Conservation (phyloP, 352 stramenopile species). For the Globisporangium abappressorium region DNA sequence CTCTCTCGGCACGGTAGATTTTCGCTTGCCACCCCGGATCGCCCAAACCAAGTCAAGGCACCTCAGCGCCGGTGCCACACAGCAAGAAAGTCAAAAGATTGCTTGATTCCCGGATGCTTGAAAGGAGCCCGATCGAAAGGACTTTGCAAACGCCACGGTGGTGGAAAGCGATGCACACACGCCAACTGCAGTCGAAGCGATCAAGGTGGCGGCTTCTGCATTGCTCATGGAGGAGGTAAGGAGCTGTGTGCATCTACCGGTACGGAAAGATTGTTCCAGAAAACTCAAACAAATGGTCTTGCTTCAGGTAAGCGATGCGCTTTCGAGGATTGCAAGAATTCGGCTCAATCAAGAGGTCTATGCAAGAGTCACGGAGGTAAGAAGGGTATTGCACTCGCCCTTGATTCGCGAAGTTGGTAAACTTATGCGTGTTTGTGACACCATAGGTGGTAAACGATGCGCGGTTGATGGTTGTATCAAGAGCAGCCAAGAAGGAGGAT, state of each 20-base stretch:
- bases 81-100: constrained; percentile 66
- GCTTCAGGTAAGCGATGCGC: constrained; percentile 62
- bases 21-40: constrained; percentile 33
- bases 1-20: constrained; percentile 24
- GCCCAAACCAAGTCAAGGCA: neutral
- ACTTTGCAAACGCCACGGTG: constrained; percentile 83
- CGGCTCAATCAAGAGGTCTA: constrained; percentile 71
- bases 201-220: constrained; percentile 83
- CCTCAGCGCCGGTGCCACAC: constrained; percentile 30
- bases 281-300: neutral
- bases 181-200: constrained; percentile 63
- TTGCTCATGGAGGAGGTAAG: constrained; percentile 71
- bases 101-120: constrained; percentile 56
- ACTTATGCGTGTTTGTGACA: neutral
- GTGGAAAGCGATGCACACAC: constrained; percentile 72
- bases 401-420: neutral
- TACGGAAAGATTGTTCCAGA: neutral
- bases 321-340: constrained; percentile 66
- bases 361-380: constrained; percentile 88
- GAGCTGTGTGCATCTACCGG: neutral
- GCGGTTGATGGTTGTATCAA: constrained; percentile 51
- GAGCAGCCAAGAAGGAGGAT: constrained; percentile 65
- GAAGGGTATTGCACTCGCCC: no score
- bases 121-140: constrained; percentile 78
- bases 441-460: constrained; percentile 66